phyloP scores from a whole-genome alignment of 2,329 filamentous ascomycete species.

The Neonectria hederae region DNA sequence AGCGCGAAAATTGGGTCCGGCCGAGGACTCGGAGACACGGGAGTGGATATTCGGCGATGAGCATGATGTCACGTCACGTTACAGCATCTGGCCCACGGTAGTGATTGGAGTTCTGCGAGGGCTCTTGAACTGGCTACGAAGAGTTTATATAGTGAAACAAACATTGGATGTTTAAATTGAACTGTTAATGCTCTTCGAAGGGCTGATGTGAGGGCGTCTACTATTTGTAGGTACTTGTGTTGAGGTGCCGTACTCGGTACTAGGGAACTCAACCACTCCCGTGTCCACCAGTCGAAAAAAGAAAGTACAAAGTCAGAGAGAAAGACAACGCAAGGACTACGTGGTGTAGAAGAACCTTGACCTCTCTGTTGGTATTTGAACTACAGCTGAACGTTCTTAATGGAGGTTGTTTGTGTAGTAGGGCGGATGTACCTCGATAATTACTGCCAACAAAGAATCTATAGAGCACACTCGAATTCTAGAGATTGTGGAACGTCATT shows the following conservation, averaged over 20 bases:
- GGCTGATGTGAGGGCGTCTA: not conserved
- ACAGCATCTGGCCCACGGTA: slow-evolving; percentile 8
- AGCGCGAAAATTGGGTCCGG: slow-evolving; percentile 37
- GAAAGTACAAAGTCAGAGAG: not conserved
- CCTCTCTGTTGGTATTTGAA: not conserved
- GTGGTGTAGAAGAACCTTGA: not conserved
- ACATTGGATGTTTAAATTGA: not conserved
- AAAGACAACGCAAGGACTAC: not conserved
- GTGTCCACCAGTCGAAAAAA: not conserved
- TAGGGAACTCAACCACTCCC: not conserved
- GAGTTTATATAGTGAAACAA: not conserved
- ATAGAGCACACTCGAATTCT: too few relatives aligned
- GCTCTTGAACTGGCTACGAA: not conserved
- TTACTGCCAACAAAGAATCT: not conserved
- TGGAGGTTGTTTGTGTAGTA: too few relatives aligned
- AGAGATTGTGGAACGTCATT: not conserved
- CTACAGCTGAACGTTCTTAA: too few relatives aligned
- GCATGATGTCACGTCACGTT: slow-evolving; percentile 34
- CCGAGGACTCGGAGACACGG: slow-evolving; percentile 11
- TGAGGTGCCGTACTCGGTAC: not conserved
- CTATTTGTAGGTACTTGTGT: not conserved
- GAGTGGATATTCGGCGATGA: slow-evolving; percentile 30
- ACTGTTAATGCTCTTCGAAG: not conserved
- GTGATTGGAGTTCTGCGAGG: not conserved
- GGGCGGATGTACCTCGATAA: not conserved